Percentiles rank a stretch among this genome's conserved stretches.
Evolutionary conservation across 192 early-diverging fungal species (phyloP).

Genomic region (Kickxella alabastrina): DNA sequence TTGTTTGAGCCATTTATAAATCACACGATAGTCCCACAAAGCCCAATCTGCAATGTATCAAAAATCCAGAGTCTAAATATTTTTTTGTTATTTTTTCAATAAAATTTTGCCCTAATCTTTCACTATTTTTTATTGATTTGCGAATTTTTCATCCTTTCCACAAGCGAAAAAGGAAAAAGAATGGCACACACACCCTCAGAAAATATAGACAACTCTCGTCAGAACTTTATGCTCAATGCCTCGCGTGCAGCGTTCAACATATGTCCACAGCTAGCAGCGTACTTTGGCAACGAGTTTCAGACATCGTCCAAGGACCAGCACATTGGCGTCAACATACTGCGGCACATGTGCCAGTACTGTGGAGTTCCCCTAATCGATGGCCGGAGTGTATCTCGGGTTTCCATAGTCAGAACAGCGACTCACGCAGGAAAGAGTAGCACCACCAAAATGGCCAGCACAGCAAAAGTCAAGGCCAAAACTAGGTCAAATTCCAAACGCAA

Average conservation of each 20-base stretch:
- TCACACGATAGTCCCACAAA: no score
- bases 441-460: neutral
- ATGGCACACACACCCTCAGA: no score
- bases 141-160: no score
- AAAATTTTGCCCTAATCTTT: no score
- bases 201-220: slow-evolving; percentile 1
- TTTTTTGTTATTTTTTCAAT: no score
- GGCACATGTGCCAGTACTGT: slow-evolving; percentile 35
- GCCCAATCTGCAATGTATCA: no score
- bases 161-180: no score
- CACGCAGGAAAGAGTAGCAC: neutral
- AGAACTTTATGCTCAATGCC: slow-evolving; percentile 32
- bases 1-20: no score
- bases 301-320: slow-evolving; percentile 17
- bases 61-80: no score
- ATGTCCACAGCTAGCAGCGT: slow-evolving; percentile 46
- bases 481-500: no score
- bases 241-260: slow-evolving; percentile 34
- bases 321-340: slow-evolving; percentile 12
- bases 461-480: no score
- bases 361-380: slow-evolving; percentile 41
- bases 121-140: no score
- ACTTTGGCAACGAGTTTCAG: slow-evolving; percentile 33
- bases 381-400: slow-evolving; percentile 26
- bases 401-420: slow-evolving; percentile 6